Conservation (phyloP, 169 alveolate species). For the Plasmodium vivax region DNA sequence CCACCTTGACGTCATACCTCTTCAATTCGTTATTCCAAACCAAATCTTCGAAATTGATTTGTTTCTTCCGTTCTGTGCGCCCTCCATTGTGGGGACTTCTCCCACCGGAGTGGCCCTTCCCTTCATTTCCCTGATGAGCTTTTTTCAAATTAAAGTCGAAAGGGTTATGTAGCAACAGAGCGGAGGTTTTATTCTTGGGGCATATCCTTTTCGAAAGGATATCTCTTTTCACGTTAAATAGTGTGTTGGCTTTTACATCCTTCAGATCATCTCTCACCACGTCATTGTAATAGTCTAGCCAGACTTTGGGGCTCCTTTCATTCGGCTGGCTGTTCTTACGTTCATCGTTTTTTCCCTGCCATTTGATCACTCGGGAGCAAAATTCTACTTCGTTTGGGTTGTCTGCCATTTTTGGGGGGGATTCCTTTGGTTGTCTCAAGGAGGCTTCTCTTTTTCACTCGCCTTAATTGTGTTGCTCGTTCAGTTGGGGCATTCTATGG, state of each 20-base stretch:
- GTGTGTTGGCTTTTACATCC: neutral
- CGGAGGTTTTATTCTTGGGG: constrained; percentile 1
- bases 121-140: neutral
- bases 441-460: neutral
- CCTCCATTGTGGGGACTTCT: neutral
- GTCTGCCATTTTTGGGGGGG: neutral
- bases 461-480: neutral
- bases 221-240: constrained; percentile 26
- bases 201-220: constrained; percentile 12
- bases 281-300: constrained; percentile 57
- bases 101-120: neutral
- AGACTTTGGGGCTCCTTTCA: constrained; percentile 3
- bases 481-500: constrained; percentile 26
- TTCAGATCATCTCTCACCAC: constrained; percentile 45
- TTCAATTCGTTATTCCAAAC: constrained; percentile 41
- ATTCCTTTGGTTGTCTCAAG: neutral
- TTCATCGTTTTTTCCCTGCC: neutral
- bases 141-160: constrained; percentile 27
- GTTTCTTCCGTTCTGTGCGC: constrained; percentile 2
- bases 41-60: constrained; percentile 28
- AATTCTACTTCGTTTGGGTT: constrained; percentile 50
- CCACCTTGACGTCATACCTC: constrained; percentile 29
- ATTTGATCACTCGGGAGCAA: constrained; percentile 39
- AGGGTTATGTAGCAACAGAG: constrained; percentile 34
- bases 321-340: neutral